Percentiles rank a stretch among this genome's conserved stretches.
Conservation (phyloP, 129 eudicot species). For the Mikania micrantha region DNA sequence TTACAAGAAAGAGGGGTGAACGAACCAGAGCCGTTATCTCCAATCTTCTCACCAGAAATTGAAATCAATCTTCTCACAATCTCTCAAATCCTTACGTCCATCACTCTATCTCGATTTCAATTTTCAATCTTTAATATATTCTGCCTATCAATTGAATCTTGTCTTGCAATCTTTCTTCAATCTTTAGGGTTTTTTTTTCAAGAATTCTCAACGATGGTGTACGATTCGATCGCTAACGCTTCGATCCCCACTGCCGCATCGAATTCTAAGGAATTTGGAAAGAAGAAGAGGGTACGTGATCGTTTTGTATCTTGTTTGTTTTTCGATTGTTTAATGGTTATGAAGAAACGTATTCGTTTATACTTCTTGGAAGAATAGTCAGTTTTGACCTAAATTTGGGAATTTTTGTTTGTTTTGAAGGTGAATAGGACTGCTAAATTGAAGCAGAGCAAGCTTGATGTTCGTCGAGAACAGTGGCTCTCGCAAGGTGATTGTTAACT, state of each 20-base stretch:
- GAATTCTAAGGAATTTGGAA: slow-evolving; percentile 59
- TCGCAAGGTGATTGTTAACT: slow-evolving; percentile 48
- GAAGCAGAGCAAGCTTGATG: slow-evolving; percentile 86
- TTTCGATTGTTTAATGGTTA: neutral
- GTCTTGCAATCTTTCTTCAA: neutral
- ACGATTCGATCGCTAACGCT: slow-evolving; percentile 61
- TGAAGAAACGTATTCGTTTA: slow-evolving; percentile 2
- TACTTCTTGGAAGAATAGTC: neutral
- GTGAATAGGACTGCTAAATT: slow-evolving; percentile 69
- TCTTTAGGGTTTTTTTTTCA: slow-evolving; percentile 35
- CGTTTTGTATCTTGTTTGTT: neutral
- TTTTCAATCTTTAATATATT: neutral
- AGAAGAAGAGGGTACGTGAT: slow-evolving; percentile 68
- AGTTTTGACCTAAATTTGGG: neutral
- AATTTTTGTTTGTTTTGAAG: slow-evolving; percentile 24
- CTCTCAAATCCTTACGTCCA: slow-evolving; percentile 2
- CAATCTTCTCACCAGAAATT: slow-evolving; percentile 31
- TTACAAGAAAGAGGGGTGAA: slow-evolving; percentile 30
- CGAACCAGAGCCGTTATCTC: slow-evolving; percentile 34
- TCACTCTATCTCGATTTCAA: neutral
- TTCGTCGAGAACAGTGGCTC: slow-evolving; percentile 89
- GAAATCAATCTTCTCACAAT: slow-evolving; percentile 25
- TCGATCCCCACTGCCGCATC: slow-evolving; percentile 53
- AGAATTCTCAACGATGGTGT: slow-evolving; percentile 41
- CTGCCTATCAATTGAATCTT: neutral